Evolutionary conservation across 371 early-diverging fungal species (phyloP), one percentile per base, ranked within the genome.

Genomic region (Rhizopus stolonifer): DNA sequence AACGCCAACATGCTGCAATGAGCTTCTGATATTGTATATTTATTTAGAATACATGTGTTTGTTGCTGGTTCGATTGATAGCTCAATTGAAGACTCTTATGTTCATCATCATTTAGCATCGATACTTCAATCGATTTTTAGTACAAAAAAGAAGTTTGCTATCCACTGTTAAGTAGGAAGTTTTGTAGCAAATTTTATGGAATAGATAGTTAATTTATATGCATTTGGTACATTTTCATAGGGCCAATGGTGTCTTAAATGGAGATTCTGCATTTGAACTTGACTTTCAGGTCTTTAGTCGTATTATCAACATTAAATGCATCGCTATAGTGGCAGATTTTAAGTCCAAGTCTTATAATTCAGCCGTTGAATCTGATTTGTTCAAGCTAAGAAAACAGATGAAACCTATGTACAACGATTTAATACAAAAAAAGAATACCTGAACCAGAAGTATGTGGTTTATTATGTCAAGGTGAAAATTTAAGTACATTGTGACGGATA

Each of bases 361-460:
- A 38, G n/a, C 40, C 17, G 39, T 58, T 33, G 40, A 58, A 52
- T 58, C 58, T 42, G 52, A 42, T 36, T 48, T 58, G 4, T 25
- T 60, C 38, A 60, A 53, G 24, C n/a, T 53, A 26, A 29, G 54
- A 44, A 54, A 54, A 38, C 60, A 60, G 50, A 53, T 60, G 54
- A 53, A 59, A 49, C 38, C 22, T 15, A 15, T 25, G 26, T 60
- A 49, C 22, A 53, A 49, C 38, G 39, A 53, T 18, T 38, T 60
- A 33, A 34, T 58, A 19, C n/a, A 24, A 24, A 23, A 57, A 45
- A 11, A 26, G 43, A 46, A n/a, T 40, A 22, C 32, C 32, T 25
- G 22, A 58, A 31, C 51, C 42, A 40, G 19, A 19, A 24, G 32
- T 47, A 5, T 47, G 47, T 21, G 52, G 53, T 19, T n/a, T 59